These are phyloP conservation scores for Termitomyces eurrhizus DNA, from an alignment of 768 basidiomycete species.

Conservation along the genomic window DNA sequence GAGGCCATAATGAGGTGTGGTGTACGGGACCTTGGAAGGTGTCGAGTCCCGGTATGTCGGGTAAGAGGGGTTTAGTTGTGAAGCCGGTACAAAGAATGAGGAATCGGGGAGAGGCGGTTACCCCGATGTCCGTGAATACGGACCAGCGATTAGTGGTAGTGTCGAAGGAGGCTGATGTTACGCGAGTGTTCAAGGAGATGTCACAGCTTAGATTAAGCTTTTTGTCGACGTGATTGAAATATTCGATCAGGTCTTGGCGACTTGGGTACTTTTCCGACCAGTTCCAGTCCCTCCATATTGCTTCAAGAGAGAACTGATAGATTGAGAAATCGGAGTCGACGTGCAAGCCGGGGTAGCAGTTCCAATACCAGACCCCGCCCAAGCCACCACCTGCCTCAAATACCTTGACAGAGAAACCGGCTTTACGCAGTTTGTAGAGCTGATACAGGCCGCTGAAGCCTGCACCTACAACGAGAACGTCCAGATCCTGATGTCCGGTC, in stretches of 20 bases:
- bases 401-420: conserved; percentile 17
- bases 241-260: conserved; percentile 18
- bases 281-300: conserved; percentile 24
- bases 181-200: conserved; percentile 20
- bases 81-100: conserved; percentile 23
- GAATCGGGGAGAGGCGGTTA: conserved; percentile 15
- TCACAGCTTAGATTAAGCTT: conserved; percentile 22
- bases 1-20: conserved; percentile 23
- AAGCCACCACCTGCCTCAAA: conserved; percentile 18
- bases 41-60: conserved; percentile 17
- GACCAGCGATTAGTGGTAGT: conserved; percentile 17
- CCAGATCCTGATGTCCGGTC: conserved; percentile 10
- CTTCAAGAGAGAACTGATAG: conserved; percentile 21
- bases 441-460: conserved; percentile 22
- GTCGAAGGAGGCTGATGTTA: conserved; percentile 19
- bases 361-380: conserved; percentile 26
- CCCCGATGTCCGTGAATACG: conserved; percentile 17
- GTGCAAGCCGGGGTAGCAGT: conserved; percentile 24
- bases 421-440: conserved; percentile 15
- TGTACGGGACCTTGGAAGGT: conserved; percentile 21
- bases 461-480: conserved; percentile 23
- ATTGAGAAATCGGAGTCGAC: conserved; percentile 23
- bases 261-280: conserved; percentile 16
- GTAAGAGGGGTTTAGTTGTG: conserved; percentile 20
- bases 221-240: conserved; percentile 21